Percentiles rank a stretch among this genome's conserved stretches.
These are phyloP conservation scores for Quercus lobata DNA, from an alignment of 331 rosid genomes.

Conservation along the genomic window DNA sequence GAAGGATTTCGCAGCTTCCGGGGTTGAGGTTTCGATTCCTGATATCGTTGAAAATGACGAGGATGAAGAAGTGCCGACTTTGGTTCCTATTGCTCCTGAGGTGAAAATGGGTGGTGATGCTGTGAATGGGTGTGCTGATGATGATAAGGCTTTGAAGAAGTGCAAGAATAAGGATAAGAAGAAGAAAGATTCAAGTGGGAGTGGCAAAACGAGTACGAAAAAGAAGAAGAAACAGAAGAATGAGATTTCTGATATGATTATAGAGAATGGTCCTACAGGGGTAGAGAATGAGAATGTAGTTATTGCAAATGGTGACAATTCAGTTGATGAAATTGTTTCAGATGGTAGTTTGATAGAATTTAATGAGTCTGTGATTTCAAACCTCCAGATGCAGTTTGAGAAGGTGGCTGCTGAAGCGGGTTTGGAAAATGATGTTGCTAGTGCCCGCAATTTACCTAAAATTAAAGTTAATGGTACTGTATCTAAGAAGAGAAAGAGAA, in stretches of 20 bases:
- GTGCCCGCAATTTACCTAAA: slow-evolving; percentile 34
- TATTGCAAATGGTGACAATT: slow-evolving; percentile 31
- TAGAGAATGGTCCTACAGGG: slow-evolving; percentile 19
- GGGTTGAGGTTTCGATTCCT: slow-evolving; percentile 47
- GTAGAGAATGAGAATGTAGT: slow-evolving; percentile 23
- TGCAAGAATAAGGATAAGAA: slow-evolving; percentile 30
- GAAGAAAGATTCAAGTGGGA: slow-evolving; percentile 25
- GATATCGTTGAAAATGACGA: slow-evolving; percentile 37
- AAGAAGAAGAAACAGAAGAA: slow-evolving; percentile 36
- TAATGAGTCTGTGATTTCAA: slow-evolving; percentile 57
- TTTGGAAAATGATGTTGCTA: slow-evolving; percentile 38
- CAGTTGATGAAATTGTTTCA: slow-evolving; percentile 14
- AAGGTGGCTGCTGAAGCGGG: slow-evolving; percentile 81
- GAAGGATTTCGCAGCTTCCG: slow-evolving; percentile 50
- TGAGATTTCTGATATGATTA: slow-evolving; percentile 21
- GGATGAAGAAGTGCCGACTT: slow-evolving; percentile 52
- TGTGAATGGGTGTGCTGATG: background rate
- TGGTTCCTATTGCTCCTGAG: slow-evolving; percentile 45
- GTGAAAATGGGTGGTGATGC: slow-evolving; percentile 24
- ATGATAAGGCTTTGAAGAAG: slow-evolving; percentile 43
- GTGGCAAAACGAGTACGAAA: slow-evolving; percentile 40
- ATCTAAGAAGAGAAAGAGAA: slow-evolving; percentile 88
- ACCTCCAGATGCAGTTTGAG: slow-evolving; percentile 90
- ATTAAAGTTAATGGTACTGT: slow-evolving; percentile 18
- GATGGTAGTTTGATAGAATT: slow-evolving; percentile 23